phyloP scores from a whole-genome alignment of 306 rosid genomes.

The Prunus kanzakura region DNA sequence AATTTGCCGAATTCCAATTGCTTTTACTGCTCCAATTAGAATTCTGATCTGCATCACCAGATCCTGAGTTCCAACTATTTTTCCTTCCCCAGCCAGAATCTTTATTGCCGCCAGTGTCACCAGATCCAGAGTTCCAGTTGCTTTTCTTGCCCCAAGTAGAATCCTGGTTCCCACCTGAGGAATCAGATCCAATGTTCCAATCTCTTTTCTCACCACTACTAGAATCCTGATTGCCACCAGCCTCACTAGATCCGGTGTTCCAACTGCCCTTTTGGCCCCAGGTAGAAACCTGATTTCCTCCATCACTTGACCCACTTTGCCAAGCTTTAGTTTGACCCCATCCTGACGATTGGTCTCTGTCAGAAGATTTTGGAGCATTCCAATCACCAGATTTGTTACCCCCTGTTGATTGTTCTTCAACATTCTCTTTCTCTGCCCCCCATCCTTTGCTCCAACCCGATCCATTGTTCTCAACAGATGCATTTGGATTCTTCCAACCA shows the following conservation, averaged over 20 bases:
- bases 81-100: constrained; percentile 20
- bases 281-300: constrained; percentile 20
- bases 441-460: not conserved
- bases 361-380: not conserved
- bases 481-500: no score
- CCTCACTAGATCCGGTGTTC: constrained; percentile 32
- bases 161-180: constrained; percentile 29
- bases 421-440: not conserved
- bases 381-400: not conserved
- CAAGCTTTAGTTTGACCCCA: constrained; percentile 2
- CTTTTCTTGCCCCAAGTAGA: constrained; percentile 43
- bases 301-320: not conserved
- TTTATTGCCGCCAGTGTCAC: not conserved
- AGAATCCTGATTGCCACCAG: constrained; percentile 29
- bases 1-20: constrained; percentile 32
- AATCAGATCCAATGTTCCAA: constrained; percentile 36
- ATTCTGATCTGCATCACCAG: constrained; percentile 4
- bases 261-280: constrained; percentile 29
- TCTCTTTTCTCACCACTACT: constrained; percentile 39
- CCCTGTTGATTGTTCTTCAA: not conserved
- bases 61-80: constrained; percentile 5
- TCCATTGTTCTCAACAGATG: no score
- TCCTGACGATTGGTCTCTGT: not conserved
- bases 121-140: constrained; percentile 38
- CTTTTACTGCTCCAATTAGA: constrained; percentile 31